A percentile compares a stretch with the other conserved stretches of the same genome.
Evolutionary conservation across 2,329 filamentous ascomycete species (phyloP).

Genomic region (Colletotrichum phormii): DNA sequence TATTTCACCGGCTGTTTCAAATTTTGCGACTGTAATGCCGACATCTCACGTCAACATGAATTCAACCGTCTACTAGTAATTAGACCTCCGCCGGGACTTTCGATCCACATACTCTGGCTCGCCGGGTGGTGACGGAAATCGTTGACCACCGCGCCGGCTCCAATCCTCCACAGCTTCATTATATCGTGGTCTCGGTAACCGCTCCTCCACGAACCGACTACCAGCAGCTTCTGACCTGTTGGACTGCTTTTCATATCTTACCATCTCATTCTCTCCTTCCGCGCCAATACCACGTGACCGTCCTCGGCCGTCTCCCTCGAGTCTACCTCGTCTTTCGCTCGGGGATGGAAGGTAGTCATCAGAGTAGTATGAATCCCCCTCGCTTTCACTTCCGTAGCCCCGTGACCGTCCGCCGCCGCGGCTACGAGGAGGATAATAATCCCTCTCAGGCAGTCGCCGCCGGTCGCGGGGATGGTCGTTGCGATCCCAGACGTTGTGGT

Average conservation of each 20-base stretch:
- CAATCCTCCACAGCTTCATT: constrained; percentile 26
- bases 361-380: constrained; percentile 25
- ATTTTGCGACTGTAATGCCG: not conserved
- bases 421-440: constrained; percentile 9
- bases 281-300: not conserved
- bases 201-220: constrained; percentile 15
- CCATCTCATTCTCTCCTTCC: constrained; percentile 24
- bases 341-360: constrained; percentile 17
- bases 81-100: constrained; percentile 17
- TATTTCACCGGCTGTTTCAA: not conserved
- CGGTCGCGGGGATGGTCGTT: constrained; percentile 13
- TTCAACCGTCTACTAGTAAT: not conserved
- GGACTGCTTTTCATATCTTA: constrained; percentile 20
- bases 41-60: not conserved
- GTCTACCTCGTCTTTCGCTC: constrained; percentile 35
- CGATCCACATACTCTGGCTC: constrained; percentile 16
- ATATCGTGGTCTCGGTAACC: not conserved
- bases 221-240: constrained; percentile 19
- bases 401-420: constrained; percentile 29
- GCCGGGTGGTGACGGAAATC: constrained; percentile 8
- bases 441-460: constrained; percentile 4
- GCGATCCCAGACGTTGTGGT: constrained; percentile 14
- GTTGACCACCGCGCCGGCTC: constrained; percentile 10
- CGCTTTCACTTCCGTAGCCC: constrained; percentile 33
- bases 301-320: constrained; percentile 1